These are phyloP conservation scores for Venturia aucupariae DNA, from an alignment of 2,329 filamentous ascomycete species.

Conservation along the genomic window DNA sequence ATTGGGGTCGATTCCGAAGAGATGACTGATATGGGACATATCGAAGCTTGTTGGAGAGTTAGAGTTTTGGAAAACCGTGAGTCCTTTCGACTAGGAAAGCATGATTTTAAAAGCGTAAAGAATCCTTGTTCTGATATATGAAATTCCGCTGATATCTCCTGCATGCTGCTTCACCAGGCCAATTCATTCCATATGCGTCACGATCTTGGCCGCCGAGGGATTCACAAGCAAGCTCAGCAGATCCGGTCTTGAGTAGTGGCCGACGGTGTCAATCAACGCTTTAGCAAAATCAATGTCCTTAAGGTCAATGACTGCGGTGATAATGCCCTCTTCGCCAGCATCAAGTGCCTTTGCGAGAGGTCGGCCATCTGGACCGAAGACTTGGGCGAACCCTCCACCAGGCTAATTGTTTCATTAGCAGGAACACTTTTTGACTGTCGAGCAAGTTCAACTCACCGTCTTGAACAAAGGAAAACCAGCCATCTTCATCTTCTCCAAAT, in stretches of 20 bases:
- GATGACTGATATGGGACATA: too few relatives aligned
- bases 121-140: too few relatives aligned
- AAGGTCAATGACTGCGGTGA: conserved; percentile 32
- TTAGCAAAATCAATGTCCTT: conserved; percentile 19
- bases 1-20: too few relatives aligned
- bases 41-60: too few relatives aligned
- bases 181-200: conserved; percentile 18
- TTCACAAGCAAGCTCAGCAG: conserved; percentile 18
- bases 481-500: conserved; percentile 32
- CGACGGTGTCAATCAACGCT: conserved; percentile 18
- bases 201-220: conserved; percentile 18
- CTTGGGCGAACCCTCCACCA: conserved; percentile 25
- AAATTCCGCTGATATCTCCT: too few relatives aligned
- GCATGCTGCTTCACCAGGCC: neutral
- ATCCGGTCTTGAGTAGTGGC: conserved; percentile 19
- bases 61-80: too few relatives aligned
- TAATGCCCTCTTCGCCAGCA: conserved; percentile 26
- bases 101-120: too few relatives aligned
- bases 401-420: conserved; percentile 7
- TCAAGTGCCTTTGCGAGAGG: conserved; percentile 22
- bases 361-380: conserved; percentile 26
- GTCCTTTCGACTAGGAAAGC: too few relatives aligned
- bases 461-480: conserved; percentile 27
- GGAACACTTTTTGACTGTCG: neutral
- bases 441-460: conserved; percentile 14